Evolutionary conservation across 2,329 filamentous ascomycete genomes (phyloP).

Genomic region (Pseudovirgaria hyperparasitica): DNA sequence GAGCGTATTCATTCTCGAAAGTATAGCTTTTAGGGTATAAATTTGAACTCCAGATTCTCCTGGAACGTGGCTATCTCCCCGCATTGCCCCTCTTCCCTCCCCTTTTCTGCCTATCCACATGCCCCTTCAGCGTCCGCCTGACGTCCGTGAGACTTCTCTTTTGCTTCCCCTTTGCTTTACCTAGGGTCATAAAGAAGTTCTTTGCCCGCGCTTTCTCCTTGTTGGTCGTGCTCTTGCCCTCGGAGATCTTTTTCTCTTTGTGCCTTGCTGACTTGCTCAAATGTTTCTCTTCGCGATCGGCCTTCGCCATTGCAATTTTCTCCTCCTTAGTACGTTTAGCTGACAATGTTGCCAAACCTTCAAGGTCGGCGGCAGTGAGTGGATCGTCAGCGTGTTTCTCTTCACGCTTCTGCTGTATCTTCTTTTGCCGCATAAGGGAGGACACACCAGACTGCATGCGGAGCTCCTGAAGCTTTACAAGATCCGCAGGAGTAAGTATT

Average conservation of each 20-base stretch:
- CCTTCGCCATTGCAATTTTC: constrained; percentile 67
- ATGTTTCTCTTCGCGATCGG: constrained; percentile 73
- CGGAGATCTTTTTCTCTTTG: constrained; percentile 73
- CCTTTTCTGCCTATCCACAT: constrained; percentile 70
- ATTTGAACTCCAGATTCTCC: too few relatives aligned
- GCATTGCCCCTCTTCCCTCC: constrained; percentile 71
- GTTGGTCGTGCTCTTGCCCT: constrained; percentile 95
- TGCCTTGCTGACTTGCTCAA: constrained; percentile 74
- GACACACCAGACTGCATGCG: constrained; percentile 61
- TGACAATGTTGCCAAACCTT: constrained; percentile 64
- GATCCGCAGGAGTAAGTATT: constrained; percentile 88
- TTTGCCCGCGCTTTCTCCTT: constrained; percentile 94
- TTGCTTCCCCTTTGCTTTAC: constrained; percentile 90
- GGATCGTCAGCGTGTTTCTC: constrained; percentile 70
- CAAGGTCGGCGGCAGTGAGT: constrained; percentile 82
- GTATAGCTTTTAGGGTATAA: too few relatives aligned
- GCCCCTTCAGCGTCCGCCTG: constrained; percentile 64
- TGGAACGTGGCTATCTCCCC: constrained; percentile 1
- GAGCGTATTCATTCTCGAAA: too few relatives aligned
- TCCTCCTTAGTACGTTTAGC: constrained; percentile 85
- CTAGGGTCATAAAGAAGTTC: constrained; percentile 97
- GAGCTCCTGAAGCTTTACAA: constrained; percentile 88
- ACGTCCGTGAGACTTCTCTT: constrained; percentile 88
- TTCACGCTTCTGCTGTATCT: constrained; percentile 25
- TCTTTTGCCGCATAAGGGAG: constrained; percentile 39